These are phyloP conservation scores for Fistulinella prunicolor DNA, from an alignment of 768 basidiomycete species.

Conservation along the genomic window DNA sequence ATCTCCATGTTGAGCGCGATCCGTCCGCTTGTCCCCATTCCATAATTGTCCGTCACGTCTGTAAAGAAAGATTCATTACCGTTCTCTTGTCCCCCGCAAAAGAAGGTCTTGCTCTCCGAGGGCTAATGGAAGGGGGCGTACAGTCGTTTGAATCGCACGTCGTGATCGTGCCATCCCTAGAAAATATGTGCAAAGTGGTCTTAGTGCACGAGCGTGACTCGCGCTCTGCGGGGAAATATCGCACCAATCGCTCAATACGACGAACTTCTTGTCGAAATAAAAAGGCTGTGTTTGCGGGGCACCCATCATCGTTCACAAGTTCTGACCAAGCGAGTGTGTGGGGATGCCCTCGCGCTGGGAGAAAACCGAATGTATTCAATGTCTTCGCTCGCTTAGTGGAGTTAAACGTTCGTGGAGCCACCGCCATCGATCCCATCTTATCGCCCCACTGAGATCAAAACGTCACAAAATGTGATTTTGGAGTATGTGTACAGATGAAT, in stretches of 20 bases:
- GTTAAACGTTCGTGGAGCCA: conserved; percentile 20
- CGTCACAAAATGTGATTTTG: background rate
- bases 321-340: too few relatives aligned
- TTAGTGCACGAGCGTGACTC: background rate
- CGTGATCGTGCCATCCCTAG: conserved; percentile 94
- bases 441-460: conserved; percentile 13
- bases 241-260: conserved; percentile 89
- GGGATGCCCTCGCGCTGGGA: too few relatives aligned
- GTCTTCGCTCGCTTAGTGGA: background rate
- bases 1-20: conserved; percentile 62
- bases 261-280: conserved; percentile 67
- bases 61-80: background rate
- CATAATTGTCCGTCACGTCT: conserved; percentile 90
- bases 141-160: conserved; percentile 92
- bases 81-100: too few relatives aligned
- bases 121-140: conserved; percentile 39
- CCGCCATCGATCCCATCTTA: conserved; percentile 13
- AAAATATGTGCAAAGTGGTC: too few relatives aligned
- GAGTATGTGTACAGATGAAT: conserved; percentile 2
- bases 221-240: conserved; percentile 18
- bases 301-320: conserved; percentile 12
- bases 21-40: conserved; percentile 73
- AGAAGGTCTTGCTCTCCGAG: too few relatives aligned
- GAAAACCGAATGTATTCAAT: too few relatives aligned
- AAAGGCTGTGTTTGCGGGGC: conserved; percentile 18